Base-by-base conservation (phyloP, 192 early-diverging fungal genomes). In the Mortierella hygrophila region DNA sequence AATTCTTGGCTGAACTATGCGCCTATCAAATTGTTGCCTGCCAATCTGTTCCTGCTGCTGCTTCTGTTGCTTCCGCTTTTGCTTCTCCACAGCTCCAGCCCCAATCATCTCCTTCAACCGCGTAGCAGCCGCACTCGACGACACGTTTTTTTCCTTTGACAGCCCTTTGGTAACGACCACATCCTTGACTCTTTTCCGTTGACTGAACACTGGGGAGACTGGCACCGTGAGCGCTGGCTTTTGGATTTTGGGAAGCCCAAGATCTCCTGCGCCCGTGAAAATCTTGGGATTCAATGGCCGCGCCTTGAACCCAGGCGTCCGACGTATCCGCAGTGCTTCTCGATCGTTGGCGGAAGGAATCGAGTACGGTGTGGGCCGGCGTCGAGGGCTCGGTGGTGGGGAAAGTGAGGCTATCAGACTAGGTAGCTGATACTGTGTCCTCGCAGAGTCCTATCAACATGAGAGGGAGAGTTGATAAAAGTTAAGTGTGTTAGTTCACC, bases 231-330 rank as follows among this genome's bases (percentile, higher is more conserved):
- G 68, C 5, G 78, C 75, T 46, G 47, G 44, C 55, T 86, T 86
- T 15, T 32, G 68, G 13, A 86, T 75, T 10, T 71, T 41, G 20
- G 84, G 84, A 11, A 86, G 76, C 6, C 84, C 84, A 18, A 77
- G 44, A 63, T 86, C 84, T 3, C 84, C 84, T 18, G 84, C 84
- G 26, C 84, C 74, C 15, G 84, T 86, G 40, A 86, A 81, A 29
- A 86, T 65, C 40, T 78, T 81, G 0, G 84, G 84, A 38, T 86
- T 78, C 49, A 86, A 55, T 0, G 84, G 84, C 10, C 84, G 23
- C 10, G 84, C 84, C 54, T 81, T 80, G 54, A 86, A 86, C 16
- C 29, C 65, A n/a, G 79, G 75, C 76, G 52, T 55, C 10, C 84
- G 74, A 18, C 69, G 79, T 16, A 52, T 26, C 29, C 84, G 41